Evolutionary conservation across 2,329 filamentous ascomycete genomes (phyloP).

Genomic region (Torrubiella hemipterigena): DNA sequence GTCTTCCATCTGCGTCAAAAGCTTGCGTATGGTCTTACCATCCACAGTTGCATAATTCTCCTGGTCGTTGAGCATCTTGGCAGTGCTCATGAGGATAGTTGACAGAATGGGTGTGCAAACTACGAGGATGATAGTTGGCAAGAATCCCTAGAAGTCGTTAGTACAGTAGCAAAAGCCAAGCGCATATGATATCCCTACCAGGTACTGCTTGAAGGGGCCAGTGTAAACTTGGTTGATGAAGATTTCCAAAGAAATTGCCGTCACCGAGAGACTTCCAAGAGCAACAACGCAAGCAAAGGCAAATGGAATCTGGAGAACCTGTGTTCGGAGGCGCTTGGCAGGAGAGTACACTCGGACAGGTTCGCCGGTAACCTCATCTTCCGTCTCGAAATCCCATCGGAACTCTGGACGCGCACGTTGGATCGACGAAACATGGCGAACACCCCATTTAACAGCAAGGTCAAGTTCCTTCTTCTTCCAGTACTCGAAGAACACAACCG

Average conservation of each 20-base stretch:
- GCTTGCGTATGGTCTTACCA: constrained; percentile 21
- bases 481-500: constrained; percentile 81
- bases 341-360: constrained; percentile 63
- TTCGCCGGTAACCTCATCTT: constrained; percentile 76
- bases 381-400: constrained; percentile 61
- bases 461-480: constrained; percentile 93
- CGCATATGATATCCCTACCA: constrained; percentile 40
- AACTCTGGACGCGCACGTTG: constrained; percentile 71
- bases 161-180: not conserved
- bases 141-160: constrained; percentile 51
- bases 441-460: constrained; percentile 77
- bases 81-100: constrained; percentile 61
- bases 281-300: constrained; percentile 59
- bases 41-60: constrained; percentile 92
- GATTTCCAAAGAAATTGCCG: constrained; percentile 85
- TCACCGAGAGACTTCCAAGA: constrained; percentile 71
- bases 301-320: constrained; percentile 77
- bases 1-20: not conserved
- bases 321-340: constrained; percentile 61
- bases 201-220: constrained; percentile 72
- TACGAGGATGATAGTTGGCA: constrained; percentile 82
- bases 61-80: constrained; percentile 62
- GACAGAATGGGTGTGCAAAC: constrained; percentile 69
- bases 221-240: constrained; percentile 92
- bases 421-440: constrained; percentile 71